These are phyloP conservation scores for Xylariaceae sp. DNA, from an alignment of 2,329 filamentous ascomycete species.

Conservation along the genomic window DNA sequence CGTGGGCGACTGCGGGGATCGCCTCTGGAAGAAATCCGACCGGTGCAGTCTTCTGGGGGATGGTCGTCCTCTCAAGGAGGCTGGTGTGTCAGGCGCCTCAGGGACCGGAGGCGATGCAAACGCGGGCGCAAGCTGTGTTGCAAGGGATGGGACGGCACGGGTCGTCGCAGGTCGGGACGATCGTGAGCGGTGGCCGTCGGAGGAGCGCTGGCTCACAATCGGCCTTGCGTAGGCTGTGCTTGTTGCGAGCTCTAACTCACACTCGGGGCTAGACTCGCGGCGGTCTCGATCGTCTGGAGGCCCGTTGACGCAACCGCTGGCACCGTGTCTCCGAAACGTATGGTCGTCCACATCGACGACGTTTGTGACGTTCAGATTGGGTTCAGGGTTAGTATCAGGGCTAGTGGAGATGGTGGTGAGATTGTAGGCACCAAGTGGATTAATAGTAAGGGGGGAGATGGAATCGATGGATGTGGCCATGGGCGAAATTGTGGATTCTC, in stretches of 20 bases:
- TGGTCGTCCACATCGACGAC: no score
- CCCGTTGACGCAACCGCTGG: conserved; percentile 4
- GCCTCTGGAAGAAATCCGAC: conserved; percentile 16
- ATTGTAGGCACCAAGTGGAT: conserved; percentile 1
- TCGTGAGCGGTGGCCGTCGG: conserved; percentile 9
- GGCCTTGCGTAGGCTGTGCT: conserved; percentile 8
- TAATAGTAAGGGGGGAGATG: conserved; percentile 2
- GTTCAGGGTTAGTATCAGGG: conserved; percentile 1
- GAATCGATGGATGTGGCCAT: not conserved
- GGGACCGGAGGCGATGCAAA: conserved; percentile 11
- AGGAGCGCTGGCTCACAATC: conserved; percentile 7
- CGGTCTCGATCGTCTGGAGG: conserved; percentile 14
- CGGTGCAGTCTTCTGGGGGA: conserved; percentile 16
- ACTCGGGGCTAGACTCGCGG: conserved; percentile 5
- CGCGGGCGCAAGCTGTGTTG: conserved; percentile 12
- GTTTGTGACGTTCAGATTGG: conserved; percentile 3
- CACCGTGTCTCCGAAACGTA: no score
- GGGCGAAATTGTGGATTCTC: not conserved
- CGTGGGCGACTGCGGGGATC: not conserved
- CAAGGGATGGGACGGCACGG: conserved; percentile 12
- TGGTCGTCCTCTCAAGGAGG: conserved; percentile 9
- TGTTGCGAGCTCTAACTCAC: not conserved
- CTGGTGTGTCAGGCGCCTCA: conserved; percentile 10
- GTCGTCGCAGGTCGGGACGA: conserved; percentile 23
- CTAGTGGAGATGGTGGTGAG: conserved; percentile 3